phyloP scores from a whole-genome alignment of 2,329 filamentous ascomycete genomes.

The Saccharata proteae region DNA sequence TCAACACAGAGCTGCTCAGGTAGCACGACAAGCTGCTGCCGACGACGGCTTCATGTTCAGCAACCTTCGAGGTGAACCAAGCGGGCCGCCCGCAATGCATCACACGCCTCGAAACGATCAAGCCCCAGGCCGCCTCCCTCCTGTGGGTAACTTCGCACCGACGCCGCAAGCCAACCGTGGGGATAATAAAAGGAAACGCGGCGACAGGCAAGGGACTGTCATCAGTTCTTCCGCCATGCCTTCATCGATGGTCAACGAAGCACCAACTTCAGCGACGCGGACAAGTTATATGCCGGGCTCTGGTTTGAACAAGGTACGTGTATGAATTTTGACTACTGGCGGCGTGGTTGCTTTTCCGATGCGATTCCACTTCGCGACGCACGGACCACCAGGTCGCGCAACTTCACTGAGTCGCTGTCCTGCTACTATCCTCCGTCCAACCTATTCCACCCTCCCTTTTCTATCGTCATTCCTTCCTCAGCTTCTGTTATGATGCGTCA shows the following conservation, averaged over 20 bases:
- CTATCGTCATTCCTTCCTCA: background rate
- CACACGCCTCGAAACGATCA: constrained; percentile 37
- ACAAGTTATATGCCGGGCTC: too few species aligned
- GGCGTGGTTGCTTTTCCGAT: too few species aligned
- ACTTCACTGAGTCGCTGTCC: too few species aligned
- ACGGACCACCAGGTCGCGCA: too few species aligned
- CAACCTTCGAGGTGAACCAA: constrained; percentile 45
- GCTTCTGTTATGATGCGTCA: too few species aligned
- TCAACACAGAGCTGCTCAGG: constrained; percentile 43
- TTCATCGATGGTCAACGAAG: constrained; percentile 20
- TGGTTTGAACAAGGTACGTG: too few species aligned
- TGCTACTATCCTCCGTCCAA: too few species aligned
- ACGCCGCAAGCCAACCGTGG: constrained; percentile 70
- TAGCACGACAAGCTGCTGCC: constrained; percentile 39
- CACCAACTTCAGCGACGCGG: too few species aligned
- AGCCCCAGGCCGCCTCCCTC: constrained; percentile 51
- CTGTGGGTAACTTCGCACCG: constrained; percentile 87
- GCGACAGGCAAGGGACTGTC: constrained; percentile 44
- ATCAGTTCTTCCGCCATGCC: constrained; percentile 27
- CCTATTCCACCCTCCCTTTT: too few species aligned
- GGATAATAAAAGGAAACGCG: constrained; percentile 76
- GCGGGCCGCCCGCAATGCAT: constrained; percentile 29
- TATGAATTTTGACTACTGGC: too few species aligned
- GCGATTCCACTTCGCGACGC: too few species aligned
- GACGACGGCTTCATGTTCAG: constrained; percentile 59